Conservation (phyloP, 306 rosid species). For the Prunus armeniaca region DNA sequence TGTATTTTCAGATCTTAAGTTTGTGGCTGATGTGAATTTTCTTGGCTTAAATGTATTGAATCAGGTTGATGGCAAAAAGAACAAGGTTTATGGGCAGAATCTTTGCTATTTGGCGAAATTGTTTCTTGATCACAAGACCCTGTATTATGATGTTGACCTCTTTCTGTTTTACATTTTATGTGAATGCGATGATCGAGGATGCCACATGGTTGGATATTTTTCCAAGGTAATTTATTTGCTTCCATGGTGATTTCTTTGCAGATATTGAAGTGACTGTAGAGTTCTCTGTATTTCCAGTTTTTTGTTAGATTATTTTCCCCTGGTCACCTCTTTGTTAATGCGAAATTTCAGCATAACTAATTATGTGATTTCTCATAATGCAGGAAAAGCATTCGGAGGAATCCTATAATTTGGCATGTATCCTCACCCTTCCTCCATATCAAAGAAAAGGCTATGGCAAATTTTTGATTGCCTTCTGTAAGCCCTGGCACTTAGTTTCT, state of each 20-base stretch:
- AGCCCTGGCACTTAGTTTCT: conserved; percentile 24
- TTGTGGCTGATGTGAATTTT: conserved; percentile 12
- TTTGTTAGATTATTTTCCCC: not conserved
- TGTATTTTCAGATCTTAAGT: not conserved
- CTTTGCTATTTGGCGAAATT: conserved; percentile 96
- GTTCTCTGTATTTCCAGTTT: not conserved
- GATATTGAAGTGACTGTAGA: not conserved
- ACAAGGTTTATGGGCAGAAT: conserved; percentile 98
- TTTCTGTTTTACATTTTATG: conserved; percentile 91
- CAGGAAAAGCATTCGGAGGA: conserved; percentile 99
- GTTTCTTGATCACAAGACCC: conserved; percentile 99
- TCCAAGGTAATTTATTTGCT: conserved; percentile 61
- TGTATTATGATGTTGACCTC: conserved; percentile 95
- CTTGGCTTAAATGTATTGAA: conserved; percentile 21
- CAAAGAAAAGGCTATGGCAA: conserved; percentile 99
- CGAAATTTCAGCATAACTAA: not conserved
- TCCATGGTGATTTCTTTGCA: not conserved
- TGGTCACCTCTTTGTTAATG: not conserved
- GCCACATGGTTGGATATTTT: conserved; percentile 99
- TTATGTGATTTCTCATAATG: conserved; percentile 17
- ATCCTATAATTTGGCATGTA: conserved; percentile 95
- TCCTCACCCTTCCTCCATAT: conserved; percentile 98
- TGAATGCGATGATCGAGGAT: conserved; percentile 98
- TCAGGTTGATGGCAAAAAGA: conserved; percentile 99
- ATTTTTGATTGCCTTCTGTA: conserved; percentile 96